Evolutionary conservation across 805 yeast genomes (phyloP).

Genomic region (Wickerhamomyces rabaulensis): DNA sequence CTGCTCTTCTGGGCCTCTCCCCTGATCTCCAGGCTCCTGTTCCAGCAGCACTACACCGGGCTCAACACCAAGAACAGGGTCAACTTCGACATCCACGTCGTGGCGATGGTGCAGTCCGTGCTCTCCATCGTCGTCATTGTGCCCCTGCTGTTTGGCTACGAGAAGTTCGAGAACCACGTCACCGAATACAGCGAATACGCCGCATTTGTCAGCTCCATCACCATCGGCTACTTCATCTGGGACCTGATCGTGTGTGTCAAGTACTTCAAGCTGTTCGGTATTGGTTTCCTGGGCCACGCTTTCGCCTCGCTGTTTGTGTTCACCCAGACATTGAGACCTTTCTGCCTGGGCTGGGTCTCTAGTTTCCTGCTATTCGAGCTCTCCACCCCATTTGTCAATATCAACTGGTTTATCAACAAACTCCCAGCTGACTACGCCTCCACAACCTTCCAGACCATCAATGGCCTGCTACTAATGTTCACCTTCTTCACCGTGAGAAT

Average conservation of each 20-base stretch:
- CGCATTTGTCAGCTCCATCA: slow-evolving; percentile 65
- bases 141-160: slow-evolving; percentile 61
- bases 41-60: slow-evolving; percentile 51
- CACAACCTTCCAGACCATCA: slow-evolving; percentile 45
- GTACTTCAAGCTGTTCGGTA: slow-evolving; percentile 66
- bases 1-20: slow-evolving; percentile 50
- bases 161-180: slow-evolving; percentile 44
- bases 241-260: slow-evolving; percentile 67
- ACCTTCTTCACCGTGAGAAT: slow-evolving; percentile 78
- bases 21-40: slow-evolving; percentile 37
- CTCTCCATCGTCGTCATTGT: slow-evolving; percentile 52
- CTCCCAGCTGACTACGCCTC: slow-evolving; percentile 66
- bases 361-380: slow-evolving; percentile 81
- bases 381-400: slow-evolving; percentile 90
- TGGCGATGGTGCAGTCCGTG: slow-evolving; percentile 79
- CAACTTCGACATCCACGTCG: slow-evolving; percentile 88
- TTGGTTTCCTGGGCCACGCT: slow-evolving; percentile 81
- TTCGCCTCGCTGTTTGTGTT: slow-evolving; percentile 76
- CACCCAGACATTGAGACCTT: slow-evolving; percentile 57
- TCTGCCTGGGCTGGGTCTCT: slow-evolving; percentile 76
- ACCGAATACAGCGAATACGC: slow-evolving; percentile 72
- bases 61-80: slow-evolving; percentile 42
- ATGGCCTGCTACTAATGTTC: slow-evolving; percentile 65
- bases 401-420: slow-evolving; percentile 85
- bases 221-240: slow-evolving; percentile 90